Conservation (phyloP, 257 asterid genomes). For the Cordia subcordata region DNA sequence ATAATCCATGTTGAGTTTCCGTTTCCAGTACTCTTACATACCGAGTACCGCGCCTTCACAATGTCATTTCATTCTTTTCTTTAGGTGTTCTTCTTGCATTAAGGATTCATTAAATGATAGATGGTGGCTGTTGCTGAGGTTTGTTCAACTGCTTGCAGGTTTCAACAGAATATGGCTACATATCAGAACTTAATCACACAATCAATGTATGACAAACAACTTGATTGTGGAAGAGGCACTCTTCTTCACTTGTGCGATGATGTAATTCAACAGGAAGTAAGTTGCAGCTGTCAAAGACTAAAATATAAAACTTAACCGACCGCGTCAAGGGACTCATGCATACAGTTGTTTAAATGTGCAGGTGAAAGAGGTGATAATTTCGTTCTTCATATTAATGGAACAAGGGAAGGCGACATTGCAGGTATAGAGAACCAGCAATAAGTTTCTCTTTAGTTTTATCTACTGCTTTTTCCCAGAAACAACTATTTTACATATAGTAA, state of each 20-base stretch:
- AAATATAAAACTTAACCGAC: too few relatives aligned
- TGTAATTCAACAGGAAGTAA: constrained; percentile 97
- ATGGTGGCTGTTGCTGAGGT: constrained; percentile 20
- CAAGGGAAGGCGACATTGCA: constrained; percentile 93
- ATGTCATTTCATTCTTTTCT: neutral
- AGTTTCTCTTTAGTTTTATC: too few relatives aligned
- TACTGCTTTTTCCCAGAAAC: too few relatives aligned
- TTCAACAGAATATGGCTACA: constrained; percentile 87
- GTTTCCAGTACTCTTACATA: too few relatives aligned
- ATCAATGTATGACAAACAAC: constrained; percentile 97
- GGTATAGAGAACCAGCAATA: constrained; percentile 29
- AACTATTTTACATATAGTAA: too few relatives aligned
- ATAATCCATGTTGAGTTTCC: too few relatives aligned
- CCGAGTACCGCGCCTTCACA: too few relatives aligned
- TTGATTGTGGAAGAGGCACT: constrained; percentile 97
- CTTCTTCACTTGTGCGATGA: constrained; percentile 98
- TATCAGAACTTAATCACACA: constrained; percentile 95
- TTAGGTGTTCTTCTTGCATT: neutral
- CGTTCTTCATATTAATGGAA: constrained; percentile 91
- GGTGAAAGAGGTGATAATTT: constrained; percentile 97
- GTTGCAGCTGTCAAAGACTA: too few relatives aligned
- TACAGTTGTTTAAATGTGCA: too few relatives aligned
- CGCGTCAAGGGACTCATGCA: too few relatives aligned
- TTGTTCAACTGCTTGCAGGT: constrained; percentile 48
- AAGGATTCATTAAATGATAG: neutral